phyloP scores from a whole-genome alignment of 2,329 filamentous ascomycete species.

The Sporothrix brunneoviolacea region DNA sequence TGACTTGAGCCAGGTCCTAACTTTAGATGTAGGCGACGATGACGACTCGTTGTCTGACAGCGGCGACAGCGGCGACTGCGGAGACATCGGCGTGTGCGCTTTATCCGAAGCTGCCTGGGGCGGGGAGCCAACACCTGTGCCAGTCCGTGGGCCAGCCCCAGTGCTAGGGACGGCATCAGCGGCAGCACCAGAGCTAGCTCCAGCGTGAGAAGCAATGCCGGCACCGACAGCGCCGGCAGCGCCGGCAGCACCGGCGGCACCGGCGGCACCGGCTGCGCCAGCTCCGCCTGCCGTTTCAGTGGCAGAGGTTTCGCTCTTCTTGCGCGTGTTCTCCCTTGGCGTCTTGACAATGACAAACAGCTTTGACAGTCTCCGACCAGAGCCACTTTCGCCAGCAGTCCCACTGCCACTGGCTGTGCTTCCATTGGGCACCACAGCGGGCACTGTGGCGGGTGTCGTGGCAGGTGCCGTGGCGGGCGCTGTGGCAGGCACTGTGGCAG shows the following conservation, averaged over 20 bases:
- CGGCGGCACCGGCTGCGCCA: background rate
- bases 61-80: conserved; percentile 12
- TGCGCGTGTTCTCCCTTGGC: background rate
- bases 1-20: conserved; percentile 39
- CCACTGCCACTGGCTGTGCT: background rate
- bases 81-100: conserved; percentile 1
- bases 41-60: conserved; percentile 15
- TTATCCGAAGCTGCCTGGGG: background rate
- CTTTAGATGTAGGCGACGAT: conserved; percentile 23
- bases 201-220: background rate
- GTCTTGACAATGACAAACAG: conserved; percentile 14
- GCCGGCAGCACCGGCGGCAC: conserved; percentile 2
- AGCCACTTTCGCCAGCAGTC: background rate
- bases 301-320: background rate
- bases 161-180: background rate
- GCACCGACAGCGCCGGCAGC: conserved; percentile 6
- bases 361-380: conserved; percentile 7
- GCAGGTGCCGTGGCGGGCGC: background rate
- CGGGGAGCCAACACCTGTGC: background rate
- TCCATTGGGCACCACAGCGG: no score
- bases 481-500: no score
- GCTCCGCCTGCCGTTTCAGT: background rate
- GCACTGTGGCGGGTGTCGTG: background rate
- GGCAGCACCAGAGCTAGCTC: background rate
- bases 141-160: background rate